A percentile compares a stretch with the other conserved stretches of the same genome.
Evolutionary conservation across 2,329 filamentous ascomycete species (phyloP).

Genomic region (Geosmithia morbida): DNA sequence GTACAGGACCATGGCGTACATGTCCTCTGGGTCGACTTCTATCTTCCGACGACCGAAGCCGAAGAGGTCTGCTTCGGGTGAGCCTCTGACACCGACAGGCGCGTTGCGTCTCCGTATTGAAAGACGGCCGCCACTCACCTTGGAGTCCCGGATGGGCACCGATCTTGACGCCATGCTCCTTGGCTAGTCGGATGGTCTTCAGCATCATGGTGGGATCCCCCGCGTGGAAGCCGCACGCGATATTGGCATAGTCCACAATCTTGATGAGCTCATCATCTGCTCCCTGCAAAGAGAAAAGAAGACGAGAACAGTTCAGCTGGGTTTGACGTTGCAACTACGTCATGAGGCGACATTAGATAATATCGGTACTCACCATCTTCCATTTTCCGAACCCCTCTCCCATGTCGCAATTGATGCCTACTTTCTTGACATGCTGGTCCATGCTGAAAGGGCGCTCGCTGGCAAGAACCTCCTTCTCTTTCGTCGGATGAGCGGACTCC

Average conservation of each 20-base stretch:
- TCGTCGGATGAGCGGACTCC: too few relatives aligned
- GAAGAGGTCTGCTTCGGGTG: slow-evolving; percentile 35
- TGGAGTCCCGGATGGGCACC: slow-evolving; percentile 40
- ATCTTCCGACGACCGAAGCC: slow-evolving; percentile 52
- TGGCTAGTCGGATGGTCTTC: slow-evolving; percentile 42
- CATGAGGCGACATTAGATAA: too few relatives aligned
- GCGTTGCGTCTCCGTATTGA: neutral
- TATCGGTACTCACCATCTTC: slow-evolving; percentile 20
- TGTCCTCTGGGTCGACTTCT: slow-evolving; percentile 38
- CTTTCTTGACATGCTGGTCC: neutral
- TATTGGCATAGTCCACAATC: slow-evolving; percentile 46
- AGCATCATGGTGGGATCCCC: slow-evolving; percentile 52
- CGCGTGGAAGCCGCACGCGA: slow-evolving; percentile 46
- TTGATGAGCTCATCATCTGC: slow-evolving; percentile 47
- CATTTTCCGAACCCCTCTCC: slow-evolving; percentile 34
- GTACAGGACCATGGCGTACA: slow-evolving; percentile 43
- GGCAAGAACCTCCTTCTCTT: neutral
- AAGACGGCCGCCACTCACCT: neutral
- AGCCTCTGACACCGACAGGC: neutral
- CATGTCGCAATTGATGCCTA: slow-evolving; percentile 33
- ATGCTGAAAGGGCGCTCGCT: neutral
- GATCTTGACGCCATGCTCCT: slow-evolving; percentile 36
- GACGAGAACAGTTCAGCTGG: too few relatives aligned
- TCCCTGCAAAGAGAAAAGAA: slow-evolving; percentile 18
- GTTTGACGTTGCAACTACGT: too few relatives aligned